Evolutionary conservation across 2,329 filamentous ascomycete genomes (phyloP), one percentile per base, ranked within the genome.

Genomic region (Colletotrichum kahawae): DNA sequence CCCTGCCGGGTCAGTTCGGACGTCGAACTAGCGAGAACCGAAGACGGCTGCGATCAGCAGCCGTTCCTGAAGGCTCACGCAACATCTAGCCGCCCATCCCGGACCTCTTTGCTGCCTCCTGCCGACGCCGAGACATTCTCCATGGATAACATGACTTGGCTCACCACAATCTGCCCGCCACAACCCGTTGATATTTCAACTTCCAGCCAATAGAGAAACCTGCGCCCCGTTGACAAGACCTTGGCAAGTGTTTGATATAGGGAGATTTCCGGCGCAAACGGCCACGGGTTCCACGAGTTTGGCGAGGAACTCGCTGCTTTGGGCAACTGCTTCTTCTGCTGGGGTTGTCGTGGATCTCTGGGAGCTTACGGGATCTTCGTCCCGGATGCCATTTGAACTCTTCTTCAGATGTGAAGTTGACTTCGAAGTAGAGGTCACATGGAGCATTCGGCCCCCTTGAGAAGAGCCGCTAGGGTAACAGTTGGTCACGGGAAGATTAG

Each of bases 11-110:
- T 27, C 24, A 63, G 29, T 72, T 75, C 72, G 72, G 72, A 72
- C 63, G 6, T 27, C 57, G 29, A 56, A 7, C 27, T 56, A 57
- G 56, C 69, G 69, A 64, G 21, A 27, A 27, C 72, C 62, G 63
- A 75, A 72, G 63, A 54, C 33, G 63, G 72, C 33, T 63, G 69
- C 31, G 72, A 75, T 75, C 72, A 31, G 56, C 72, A 34, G 27
- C 56, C 56, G 63, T 67, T 62, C 14, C 24, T 57, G 71, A 48
- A 12, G 24, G 57, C n/a, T 33, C n/a, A 8, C 14, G 12, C 43
- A n/a, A 31, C 56, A 12, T 57, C 18, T 29, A 13, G 27, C 67
- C 43, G 43, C 56, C 4, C n/a, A 24, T 31, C 27, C 56, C 43
- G 63, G 43, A 34, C 3, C 38, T 63, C 10, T 57, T 64, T 16